Conservation (phyloP, 1,139 yeast genomes). For the Eremothecium cymbalariae region DNA sequence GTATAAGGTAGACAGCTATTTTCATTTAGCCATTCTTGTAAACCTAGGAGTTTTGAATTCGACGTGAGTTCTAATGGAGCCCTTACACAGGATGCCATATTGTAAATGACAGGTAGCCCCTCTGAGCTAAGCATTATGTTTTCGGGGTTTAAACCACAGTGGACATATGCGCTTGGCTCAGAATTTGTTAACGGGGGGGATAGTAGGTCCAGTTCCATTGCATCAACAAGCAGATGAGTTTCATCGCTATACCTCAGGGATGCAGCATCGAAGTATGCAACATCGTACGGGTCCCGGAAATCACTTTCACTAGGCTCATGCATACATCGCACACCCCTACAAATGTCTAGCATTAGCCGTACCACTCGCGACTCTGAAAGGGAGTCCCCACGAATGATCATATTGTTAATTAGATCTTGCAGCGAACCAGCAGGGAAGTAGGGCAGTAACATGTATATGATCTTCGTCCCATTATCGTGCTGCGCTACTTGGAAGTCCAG, state of each 20-base stretch:
- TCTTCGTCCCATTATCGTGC: slow-evolving; percentile 71
- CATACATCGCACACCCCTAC: slow-evolving; percentile 68
- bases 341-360: slow-evolving; percentile 54
- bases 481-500: slow-evolving; percentile 64
- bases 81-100: slow-evolving; percentile 69
- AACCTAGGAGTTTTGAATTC: slow-evolving; percentile 62
- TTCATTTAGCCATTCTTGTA: slow-evolving; percentile 77
- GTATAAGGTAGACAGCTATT: slow-evolving; percentile 82
- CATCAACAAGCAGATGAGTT: slow-evolving; percentile 18
- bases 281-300: slow-evolving; percentile 18
- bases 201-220: slow-evolving; percentile 19
- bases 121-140: slow-evolving; percentile 72
- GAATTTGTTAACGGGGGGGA: slow-evolving; percentile 46
- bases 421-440: slow-evolving; percentile 63
- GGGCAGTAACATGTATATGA: slow-evolving; percentile 72
- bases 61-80: slow-evolving; percentile 50
- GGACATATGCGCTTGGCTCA: slow-evolving; percentile 60
- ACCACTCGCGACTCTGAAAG: slow-evolving; percentile 59
- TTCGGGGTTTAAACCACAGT: slow-evolving; percentile 82
- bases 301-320: slow-evolving; percentile 37
- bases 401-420: slow-evolving; percentile 65
- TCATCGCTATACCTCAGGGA: slow-evolving; percentile 22
- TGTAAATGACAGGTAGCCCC: slow-evolving; percentile 73
- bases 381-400: slow-evolving; percentile 46
- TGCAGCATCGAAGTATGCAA: slow-evolving; percentile 17